A percentile compares a stretch with the other conserved stretches of the same genome.
Evolutionary conservation across 306 rosid species (phyloP).

Genomic region (Gastrolobium villosum): DNA sequence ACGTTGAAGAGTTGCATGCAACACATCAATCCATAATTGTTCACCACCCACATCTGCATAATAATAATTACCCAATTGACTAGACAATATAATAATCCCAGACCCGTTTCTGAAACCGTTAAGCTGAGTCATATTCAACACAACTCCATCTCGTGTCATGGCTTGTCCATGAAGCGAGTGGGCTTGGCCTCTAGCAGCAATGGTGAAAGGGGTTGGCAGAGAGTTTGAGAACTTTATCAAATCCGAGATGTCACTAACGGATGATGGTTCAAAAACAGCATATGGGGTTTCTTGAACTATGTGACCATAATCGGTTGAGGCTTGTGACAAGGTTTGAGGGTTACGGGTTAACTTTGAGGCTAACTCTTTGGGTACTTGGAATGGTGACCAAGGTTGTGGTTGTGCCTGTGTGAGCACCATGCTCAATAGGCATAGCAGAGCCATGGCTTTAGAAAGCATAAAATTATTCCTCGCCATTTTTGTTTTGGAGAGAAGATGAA

Average conservation of each 20-base stretch:
- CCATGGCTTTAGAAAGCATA: neutral
- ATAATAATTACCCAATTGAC: too few species aligned
- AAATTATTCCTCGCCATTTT: neutral
- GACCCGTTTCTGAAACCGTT: slow-evolving; percentile 30
- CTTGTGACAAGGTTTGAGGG: too few species aligned
- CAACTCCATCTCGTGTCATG: slow-evolving; percentile 58
- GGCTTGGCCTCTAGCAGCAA: slow-evolving; percentile 59
- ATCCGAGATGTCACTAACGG: slow-evolving; percentile 49
- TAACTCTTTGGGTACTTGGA: too few species aligned
- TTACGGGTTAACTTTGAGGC: too few species aligned
- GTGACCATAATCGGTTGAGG: slow-evolving; percentile 56
- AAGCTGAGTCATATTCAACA: slow-evolving; percentile 59
- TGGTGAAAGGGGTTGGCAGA: slow-evolving; percentile 46
- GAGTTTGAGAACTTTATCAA: slow-evolving; percentile 50
- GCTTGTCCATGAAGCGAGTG: slow-evolving; percentile 66
- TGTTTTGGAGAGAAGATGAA: too few species aligned
- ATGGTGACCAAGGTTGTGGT: neutral
- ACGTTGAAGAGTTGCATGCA: too few species aligned
- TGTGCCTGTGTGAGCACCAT: neutral
- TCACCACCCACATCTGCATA: too few species aligned
- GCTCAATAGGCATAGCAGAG: neutral
- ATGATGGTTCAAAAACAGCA: slow-evolving; percentile 56
- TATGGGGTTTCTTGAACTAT: slow-evolving; percentile 44
- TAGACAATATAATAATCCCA: neutral
- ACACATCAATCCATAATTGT: too few species aligned